phyloP scores from a whole-genome alignment of 345 rosid species.

The Boechera stricta region DNA sequence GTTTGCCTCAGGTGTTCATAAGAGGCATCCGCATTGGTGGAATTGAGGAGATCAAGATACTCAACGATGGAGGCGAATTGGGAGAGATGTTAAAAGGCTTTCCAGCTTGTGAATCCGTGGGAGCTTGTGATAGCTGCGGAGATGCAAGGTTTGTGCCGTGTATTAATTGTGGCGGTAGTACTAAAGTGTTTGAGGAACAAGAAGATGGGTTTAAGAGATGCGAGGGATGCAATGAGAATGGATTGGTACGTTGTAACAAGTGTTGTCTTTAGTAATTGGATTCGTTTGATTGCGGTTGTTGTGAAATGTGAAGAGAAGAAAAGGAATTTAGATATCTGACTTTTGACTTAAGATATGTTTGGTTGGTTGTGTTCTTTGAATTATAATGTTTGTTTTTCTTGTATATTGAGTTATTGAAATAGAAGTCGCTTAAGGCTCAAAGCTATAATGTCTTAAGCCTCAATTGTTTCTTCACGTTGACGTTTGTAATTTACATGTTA shows the following conservation, averaged over 20 bases:
- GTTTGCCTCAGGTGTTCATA: conserved; percentile 75
- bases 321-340: conserved; percentile 5
- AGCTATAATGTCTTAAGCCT: not conserved
- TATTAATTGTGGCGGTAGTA: conserved; percentile 70
- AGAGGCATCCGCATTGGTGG: conserved; percentile 66
- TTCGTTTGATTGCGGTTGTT: conserved; percentile 22
- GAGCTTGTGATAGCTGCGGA: conserved; percentile 68
- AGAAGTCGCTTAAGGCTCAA: conserved; percentile 2
- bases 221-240: conserved; percentile 83
- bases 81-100: conserved; percentile 60
- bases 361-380: conserved; percentile 17
- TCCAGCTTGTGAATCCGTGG: conserved; percentile 45
- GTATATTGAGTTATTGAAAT: conserved; percentile 16
- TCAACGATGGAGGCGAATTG: conserved; percentile 76
- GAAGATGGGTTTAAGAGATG: conserved; percentile 62
- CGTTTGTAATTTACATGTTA: not conserved
- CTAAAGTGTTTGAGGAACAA: conserved; percentile 65
- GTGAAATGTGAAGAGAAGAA: conserved; percentile 34
- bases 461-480: conserved; percentile 14
- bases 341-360: conserved; percentile 32
- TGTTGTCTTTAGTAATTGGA: conserved; percentile 53
- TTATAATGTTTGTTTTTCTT: conserved; percentile 21
- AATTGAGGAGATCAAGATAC: conserved; percentile 70
- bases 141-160: conserved; percentile 81
- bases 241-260: conserved; percentile 71